Percentiles rank a stretch among this genome's conserved stretches.
These are phyloP conservation scores for Cyberlindnera mrakii DNA, from an alignment of 805 yeast species.

Conservation along the genomic window DNA sequence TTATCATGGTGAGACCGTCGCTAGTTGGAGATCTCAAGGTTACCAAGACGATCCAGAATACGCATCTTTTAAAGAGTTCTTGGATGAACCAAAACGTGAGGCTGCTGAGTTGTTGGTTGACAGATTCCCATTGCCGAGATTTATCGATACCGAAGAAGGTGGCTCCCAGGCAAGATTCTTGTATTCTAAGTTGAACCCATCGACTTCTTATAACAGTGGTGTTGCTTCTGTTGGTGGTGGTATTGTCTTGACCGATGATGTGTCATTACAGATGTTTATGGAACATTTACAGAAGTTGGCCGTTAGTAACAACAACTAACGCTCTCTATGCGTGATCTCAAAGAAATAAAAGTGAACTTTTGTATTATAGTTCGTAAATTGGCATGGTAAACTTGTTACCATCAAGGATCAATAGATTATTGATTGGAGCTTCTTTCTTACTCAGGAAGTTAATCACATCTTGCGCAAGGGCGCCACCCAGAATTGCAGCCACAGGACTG, in stretches of 20 bases:
- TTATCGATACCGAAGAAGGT: constrained; percentile 96
- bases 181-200: constrained; percentile 91
- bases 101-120: constrained; percentile 89
- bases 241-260: constrained; percentile 94
- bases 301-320: constrained; percentile 33
- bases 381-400: constrained; percentile 72
- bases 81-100: constrained; percentile 85
- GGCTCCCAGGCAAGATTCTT: constrained; percentile 98
- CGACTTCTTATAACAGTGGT: constrained; percentile 67
- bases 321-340: not conserved
- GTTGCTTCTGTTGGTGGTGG: constrained; percentile 50
- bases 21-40: constrained; percentile 94
- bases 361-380: constrained; percentile 44
- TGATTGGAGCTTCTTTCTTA: constrained; percentile 71
- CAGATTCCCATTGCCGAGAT: constrained; percentile 96
- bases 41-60: constrained; percentile 90
- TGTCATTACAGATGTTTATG: constrained; percentile 91
- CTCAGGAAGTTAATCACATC: constrained; percentile 82
- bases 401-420: constrained; percentile 75
- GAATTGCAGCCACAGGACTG: constrained; percentile 76
- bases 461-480: constrained; percentile 89
- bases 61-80: constrained; percentile 76
- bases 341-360: not conserved
- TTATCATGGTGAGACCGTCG: constrained; percentile 91
- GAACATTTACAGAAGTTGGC: constrained; percentile 88